Base-by-base conservation (phyloP, 2,329 filamentous ascomycete species). In the Monosporascus cannonballus region DNA sequence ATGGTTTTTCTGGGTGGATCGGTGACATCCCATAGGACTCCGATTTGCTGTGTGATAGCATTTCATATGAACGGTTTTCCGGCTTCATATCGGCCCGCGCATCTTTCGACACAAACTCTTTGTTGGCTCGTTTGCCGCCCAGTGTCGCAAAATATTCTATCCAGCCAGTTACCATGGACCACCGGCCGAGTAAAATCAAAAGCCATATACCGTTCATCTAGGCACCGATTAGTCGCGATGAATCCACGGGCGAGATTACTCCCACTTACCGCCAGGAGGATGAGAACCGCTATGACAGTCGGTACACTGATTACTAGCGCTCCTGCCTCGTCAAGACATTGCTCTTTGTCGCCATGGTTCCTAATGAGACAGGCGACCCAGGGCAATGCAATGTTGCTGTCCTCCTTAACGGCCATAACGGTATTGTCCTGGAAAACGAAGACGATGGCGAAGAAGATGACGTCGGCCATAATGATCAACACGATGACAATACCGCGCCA, bases 401-500 rank as follows among this genome's bases (percentile, higher is more conserved):
- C 64, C 37, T 83, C 77, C 39, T 80, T 77, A 20, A 80, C 71
- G 3, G 80, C 79, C 50, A 81, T 73, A 14, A 89, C 79, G 22
- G 87, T 80, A 61, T 86, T 86, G 70, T 96, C 89, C 65, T 96
- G 81, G 67, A 90, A 89, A 48, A 97, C 86, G 67, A 97, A 97
- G 51, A 96, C 81, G 46, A 96, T 77, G 2, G 92, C 86, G 71
- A 97, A 96, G 77, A 96, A 96, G 63, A 96, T 85, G 56, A 97
- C 90, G 67, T 97, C 92, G 54, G 84, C 81, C 53, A 96, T 81
- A 61, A 97, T 96, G 67, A 96, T 87, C 50, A 95, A 76, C 15
- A 96, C 91, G 55, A 97, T 89, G 44, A 85, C 83, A 55, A 96
- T 93, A 45, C 92, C 93, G 61, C 93, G 83, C 94, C 94, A 99